Conservation (phyloP, 176 grass and related monocot genomes). For the Panicum miliaceum region DNA sequence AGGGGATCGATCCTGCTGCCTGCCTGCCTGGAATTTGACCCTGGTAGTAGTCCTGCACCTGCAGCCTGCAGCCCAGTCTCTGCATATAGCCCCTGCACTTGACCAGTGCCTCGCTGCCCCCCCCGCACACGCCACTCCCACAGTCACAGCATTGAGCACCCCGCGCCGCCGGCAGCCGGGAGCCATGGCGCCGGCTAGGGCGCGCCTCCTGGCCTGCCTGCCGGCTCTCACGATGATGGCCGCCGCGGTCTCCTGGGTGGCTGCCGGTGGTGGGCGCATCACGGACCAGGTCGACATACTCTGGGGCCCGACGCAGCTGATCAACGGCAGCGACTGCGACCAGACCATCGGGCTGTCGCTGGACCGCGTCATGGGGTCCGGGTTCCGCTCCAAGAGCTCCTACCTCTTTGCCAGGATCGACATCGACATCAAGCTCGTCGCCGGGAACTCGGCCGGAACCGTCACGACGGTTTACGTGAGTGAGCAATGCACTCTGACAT, state of each 20-base stretch:
- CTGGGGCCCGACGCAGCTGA: slow-evolving; percentile 45
- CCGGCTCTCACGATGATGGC: slow-evolving; percentile 31
- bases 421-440: slow-evolving; percentile 76
- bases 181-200: slow-evolving; percentile 46
- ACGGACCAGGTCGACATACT: slow-evolving; percentile 41
- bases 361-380: slow-evolving; percentile 48
- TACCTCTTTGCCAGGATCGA: slow-evolving; percentile 62
- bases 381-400: slow-evolving; percentile 53
- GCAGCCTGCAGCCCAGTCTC: neutral
- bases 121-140: slow-evolving; percentile 11
- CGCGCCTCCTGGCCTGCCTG: slow-evolving; percentile 35
- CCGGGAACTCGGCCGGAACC: slow-evolving; percentile 71
- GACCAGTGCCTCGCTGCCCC: slow-evolving; percentile 23
- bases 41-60: slow-evolving; percentile 22
- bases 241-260: neutral
- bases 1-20: slow-evolving; percentile 35
- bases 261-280: neutral
- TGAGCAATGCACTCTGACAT: neutral
- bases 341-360: slow-evolving; percentile 45
- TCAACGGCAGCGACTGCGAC: slow-evolving; percentile 27
- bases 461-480: slow-evolving; percentile 75
- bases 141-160: neutral
- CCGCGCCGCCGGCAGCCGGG: neutral
- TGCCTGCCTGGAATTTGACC: slow-evolving; percentile 38
- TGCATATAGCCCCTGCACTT: slow-evolving; percentile 46